Evolutionary conservation across 805 yeast genomes (phyloP), one percentile per base, ranked within the genome.

Genomic region (Saturnispora saitoi): DNA sequence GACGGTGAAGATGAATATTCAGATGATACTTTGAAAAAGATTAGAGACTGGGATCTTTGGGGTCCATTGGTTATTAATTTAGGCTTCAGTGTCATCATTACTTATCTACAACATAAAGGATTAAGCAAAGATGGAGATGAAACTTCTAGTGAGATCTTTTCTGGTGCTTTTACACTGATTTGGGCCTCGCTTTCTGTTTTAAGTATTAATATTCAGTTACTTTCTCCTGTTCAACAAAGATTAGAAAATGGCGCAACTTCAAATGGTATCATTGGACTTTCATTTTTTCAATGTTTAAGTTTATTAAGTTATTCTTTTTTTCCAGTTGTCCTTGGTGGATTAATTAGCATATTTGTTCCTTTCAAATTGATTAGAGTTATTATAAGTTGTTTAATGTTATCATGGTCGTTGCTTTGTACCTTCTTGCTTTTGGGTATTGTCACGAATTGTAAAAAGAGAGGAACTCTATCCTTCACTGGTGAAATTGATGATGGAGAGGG

Each of bases 41-140:
- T 69, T 11, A 53, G 77, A 46, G 82, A 77, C 48, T 78, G 83
- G 83, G 83, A 78, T 60, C 62, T 78, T 44, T 78, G 82, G 83
- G 83, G 83, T 1, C 83, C 83, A 2, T 60, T 78, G 40, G 69
- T 77, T 19, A 74, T 78, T 48, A 73, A 76, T 12, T 65, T 78
- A 42, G 60, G 66, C 11, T 77, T 72, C 53, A 67, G 78, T 19
- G 71, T 76, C 41, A 59, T 73, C 19, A 64, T 77, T 48, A 79
- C 81, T 2, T 64, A 72, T 48, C 58, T 76, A 11, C 70, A 67
- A 52, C 58, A 58, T 3, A 58, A 64, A 38, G 56, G 63, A 3
- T 38, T 65, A n/a, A 48, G 69, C 1, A 53, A 57, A 10, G 44
- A 53, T 7, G 38, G 49, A 30, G 50, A 55, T 3, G 55, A 34